Evolutionary conservation across 331 rosid genomes (phyloP).

Genomic region (Acacia pycnantha): DNA sequence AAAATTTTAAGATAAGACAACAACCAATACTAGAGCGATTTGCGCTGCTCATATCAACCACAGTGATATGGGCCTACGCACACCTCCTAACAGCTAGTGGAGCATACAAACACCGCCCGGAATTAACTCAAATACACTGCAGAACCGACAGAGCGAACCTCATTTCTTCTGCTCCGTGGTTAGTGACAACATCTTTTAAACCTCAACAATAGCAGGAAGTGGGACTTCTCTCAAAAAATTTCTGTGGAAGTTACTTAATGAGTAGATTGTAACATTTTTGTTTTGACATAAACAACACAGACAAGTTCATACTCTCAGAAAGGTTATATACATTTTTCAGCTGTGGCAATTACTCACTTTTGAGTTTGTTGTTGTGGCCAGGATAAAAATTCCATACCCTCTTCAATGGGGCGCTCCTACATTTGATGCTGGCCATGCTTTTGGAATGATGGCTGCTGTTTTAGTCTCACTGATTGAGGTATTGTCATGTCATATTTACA

Average conservation of each 20-base stretch:
- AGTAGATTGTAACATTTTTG: background rate
- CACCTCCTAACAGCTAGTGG: constrained; percentile 98
- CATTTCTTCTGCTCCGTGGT: constrained; percentile 99
- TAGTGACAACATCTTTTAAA: constrained; percentile 26
- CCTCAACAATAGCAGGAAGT: background rate
- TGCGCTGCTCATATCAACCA: constrained; percentile 82
- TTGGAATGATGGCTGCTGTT: constrained; percentile 97
- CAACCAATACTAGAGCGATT: constrained; percentile 81
- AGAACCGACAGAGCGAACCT: constrained; percentile 90
- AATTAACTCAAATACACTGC: constrained; percentile 71
- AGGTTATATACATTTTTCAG: background rate
- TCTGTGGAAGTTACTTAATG: background rate
- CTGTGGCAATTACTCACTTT: constrained; percentile 12
- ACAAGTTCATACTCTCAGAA: background rate
- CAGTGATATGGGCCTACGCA: constrained; percentile 97
- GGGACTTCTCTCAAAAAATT: background rate
- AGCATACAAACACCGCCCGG: constrained; percentile 83
- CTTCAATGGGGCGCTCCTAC: constrained; percentile 99
- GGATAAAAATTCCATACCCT: constrained; percentile 97
- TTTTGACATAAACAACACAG: background rate
- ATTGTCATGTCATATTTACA: background rate
- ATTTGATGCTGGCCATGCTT: constrained; percentile 88
- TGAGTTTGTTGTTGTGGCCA: constrained; percentile 34
- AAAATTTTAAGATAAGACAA: constrained; percentile 72
- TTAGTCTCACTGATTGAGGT: constrained; percentile 97